A percentile compares a stretch with the other conserved stretches of the same genome.
phyloP scores from a whole-genome alignment of 2,329 filamentous ascomycete genomes.

The Rasamsonia emersonii region DNA sequence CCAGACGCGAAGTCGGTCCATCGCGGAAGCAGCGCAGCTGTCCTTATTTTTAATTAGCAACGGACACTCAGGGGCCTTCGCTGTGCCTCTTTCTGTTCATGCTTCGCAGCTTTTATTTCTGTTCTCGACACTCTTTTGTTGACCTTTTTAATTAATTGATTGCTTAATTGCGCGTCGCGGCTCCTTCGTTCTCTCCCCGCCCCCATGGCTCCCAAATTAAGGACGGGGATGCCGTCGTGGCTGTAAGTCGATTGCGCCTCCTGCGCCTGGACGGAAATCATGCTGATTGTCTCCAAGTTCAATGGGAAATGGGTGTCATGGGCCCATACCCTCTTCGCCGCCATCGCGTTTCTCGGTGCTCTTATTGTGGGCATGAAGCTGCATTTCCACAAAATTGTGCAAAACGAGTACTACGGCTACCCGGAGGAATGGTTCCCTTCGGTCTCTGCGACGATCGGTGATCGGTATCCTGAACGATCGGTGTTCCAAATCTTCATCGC shows the following conservation, averaged over 20 bases:
- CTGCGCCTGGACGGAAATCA: too few relatives aligned
- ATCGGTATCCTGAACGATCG: constrained; percentile 91
- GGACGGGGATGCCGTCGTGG: constrained; percentile 54
- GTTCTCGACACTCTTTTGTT: constrained; percentile 7
- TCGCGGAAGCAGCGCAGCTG: constrained; percentile 8
- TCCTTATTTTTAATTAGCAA: too few relatives aligned
- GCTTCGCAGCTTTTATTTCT: constrained; percentile 10
- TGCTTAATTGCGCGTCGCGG: constrained; percentile 8
- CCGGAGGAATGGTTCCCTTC: constrained; percentile 95
- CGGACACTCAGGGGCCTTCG: too few relatives aligned
- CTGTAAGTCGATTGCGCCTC: constrained; percentile 38
- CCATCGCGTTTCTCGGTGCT: constrained; percentile 75
- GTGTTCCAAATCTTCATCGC: constrained; percentile 98
- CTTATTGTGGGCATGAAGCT: constrained; percentile 70
- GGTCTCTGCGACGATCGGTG: constrained; percentile 92
- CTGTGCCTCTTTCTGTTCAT: constrained; percentile 3
- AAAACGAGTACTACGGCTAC: constrained; percentile 94
- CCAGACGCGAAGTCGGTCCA: not conserved
- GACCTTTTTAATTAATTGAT: constrained; percentile 6
- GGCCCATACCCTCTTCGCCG: constrained; percentile 75
- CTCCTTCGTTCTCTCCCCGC: constrained; percentile 16
- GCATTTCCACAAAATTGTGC: constrained; percentile 93
- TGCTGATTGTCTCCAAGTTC: too few relatives aligned
- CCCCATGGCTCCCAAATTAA: constrained; percentile 54
- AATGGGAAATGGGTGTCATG: constrained; percentile 88